Base-by-base conservation (phyloP, 139 green algal genomes). In the Coelastrella sp. region DNA sequence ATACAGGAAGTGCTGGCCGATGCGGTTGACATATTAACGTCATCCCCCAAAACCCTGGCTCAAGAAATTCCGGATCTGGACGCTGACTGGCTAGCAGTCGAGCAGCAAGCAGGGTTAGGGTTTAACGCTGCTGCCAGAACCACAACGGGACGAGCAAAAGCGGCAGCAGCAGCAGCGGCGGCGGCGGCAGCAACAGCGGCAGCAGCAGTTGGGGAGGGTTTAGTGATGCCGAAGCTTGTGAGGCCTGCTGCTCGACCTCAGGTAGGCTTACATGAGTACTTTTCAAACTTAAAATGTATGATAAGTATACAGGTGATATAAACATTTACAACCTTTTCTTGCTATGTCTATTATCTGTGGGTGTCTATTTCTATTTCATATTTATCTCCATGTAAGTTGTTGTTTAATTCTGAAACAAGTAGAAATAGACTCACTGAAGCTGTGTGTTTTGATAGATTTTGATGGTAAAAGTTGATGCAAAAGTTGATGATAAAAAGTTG, bases 131-230 rank as follows among this genome's bases (percentile, higher is more conserved):
- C 82, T 70, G 68, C 35, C 25, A 66, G 66, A 35, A 88, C 84
- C 8, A 88, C 84, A n/a, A 88, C 84, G 72, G 84, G 84, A 4
- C 82, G 82, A 8, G 82, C 82, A 6, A 87, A 87, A 25, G 82
- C 82, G 8, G 82, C 82, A 65, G 65, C 82, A 78, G 82, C 82
- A 61, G 82, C 82, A 19, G 82, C 82, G 17, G 82, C 82, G 27
- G 82, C 82, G 11, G 82, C 49, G 35, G 35, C 35, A 3, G 35
- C 35, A 49, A 49, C 35, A 49, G 35, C 35, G 35, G 35, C 35
- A 49, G 35, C 35, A 49, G 35, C 35, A 6, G 3, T 12, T 72
- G 79, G 35, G 20, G 79, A 35, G 7, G 35, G 10, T 56, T 14
- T 19, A 56, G 14, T 20, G 14, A 27, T 56, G 82, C 65, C 57